Evolutionary conservation across 495 filamentous ascomycete species (phyloP), one percentile per base, ranked within the genome.

Genomic region (Penicillium manginii): DNA sequence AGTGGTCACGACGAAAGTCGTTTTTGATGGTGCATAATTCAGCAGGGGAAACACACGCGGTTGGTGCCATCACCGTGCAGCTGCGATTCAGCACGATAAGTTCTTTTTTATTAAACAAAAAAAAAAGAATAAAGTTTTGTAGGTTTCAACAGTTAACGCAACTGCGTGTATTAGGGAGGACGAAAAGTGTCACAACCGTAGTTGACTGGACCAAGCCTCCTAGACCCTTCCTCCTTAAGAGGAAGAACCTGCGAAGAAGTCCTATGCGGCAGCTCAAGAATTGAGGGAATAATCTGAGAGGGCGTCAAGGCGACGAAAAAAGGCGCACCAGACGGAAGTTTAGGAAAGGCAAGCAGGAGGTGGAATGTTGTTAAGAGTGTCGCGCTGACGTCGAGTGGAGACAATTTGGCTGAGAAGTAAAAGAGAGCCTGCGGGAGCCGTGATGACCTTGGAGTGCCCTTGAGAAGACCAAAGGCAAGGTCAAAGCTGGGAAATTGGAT

Each of bases 211-310:
- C 67, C 61, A 72, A 70, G 64, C 62, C 64, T 69, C 69, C 62
- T 67, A 58, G 69, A 71, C 69, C 66, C 69, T 70, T 71, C 69
- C 69, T 61, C 69, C 69, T 71, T 64, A 78, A 94, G 92, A 93
- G 91, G 92, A 96, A 97, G 92, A 93, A 92, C 86, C 88, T 84
- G 83, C 86, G 84, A 87, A 88, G 84, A 83, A 87, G 86, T 92
- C 89, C 90, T 97, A 97, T 97, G 92, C 92, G 92, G 92, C 92
- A 96, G 92, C 90, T 93, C 90, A 85, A 83, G 73, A 73, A 73
- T 75, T 78, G 81, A 78, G 76, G 81, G 78, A 68, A 63, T 69
- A 78, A 78, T 64, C 67, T 73, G 73, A 79, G 79, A 74, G 70
- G 78, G 80, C 80, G 84, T 80, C 80, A 78, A 71, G 60, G 63